Conservation (phyloP, 1,284 basidiomycete species). For the Irpex lacteus region DNA sequence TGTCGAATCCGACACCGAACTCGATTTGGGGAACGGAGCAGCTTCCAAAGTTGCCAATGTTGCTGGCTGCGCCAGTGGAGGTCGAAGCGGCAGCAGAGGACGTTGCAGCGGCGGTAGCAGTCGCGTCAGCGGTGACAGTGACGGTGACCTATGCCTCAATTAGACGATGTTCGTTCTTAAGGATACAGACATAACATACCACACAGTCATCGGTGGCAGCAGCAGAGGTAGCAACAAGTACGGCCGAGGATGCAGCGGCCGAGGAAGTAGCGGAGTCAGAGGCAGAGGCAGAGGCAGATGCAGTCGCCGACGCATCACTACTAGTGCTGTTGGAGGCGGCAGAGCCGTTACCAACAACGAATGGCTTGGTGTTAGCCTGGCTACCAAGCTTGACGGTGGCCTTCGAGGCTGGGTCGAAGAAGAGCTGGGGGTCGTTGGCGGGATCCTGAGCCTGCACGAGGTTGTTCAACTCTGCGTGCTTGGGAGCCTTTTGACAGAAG, state of each 20-base stretch:
- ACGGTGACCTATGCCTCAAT: slow-evolving; percentile 11
- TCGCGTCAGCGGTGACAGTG: slow-evolving; percentile 15
- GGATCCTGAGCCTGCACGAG: slow-evolving; percentile 41
- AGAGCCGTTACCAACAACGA: slow-evolving; percentile 26
- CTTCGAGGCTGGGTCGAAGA: slow-evolving; percentile 52
- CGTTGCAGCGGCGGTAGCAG: slow-evolving; percentile 7
- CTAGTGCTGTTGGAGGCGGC: slow-evolving; percentile 16
- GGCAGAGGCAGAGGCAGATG: background rate
- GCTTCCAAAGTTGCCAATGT: slow-evolving; percentile 51
- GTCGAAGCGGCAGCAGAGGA: slow-evolving; percentile 19
- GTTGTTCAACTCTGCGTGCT: slow-evolving; percentile 36
- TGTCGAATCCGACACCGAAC: slow-evolving; percentile 58
- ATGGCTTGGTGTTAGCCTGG: slow-evolving; percentile 52
- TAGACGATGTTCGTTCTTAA: background rate
- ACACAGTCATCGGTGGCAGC: slow-evolving; percentile 17
- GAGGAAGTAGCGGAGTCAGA: slow-evolving; percentile 22
- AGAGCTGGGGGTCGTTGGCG: slow-evolving; percentile 40
- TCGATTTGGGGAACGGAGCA: slow-evolving; percentile 59
- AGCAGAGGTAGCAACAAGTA: slow-evolving; percentile 18
- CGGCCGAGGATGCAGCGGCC: slow-evolving; percentile 19
- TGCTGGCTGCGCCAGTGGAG: slow-evolving; percentile 20
- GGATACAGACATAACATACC: slow-evolving; percentile 11
- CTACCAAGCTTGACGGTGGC: slow-evolving; percentile 45
- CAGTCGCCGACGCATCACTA: slow-evolving; percentile 11
- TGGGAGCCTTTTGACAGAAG: slow-evolving; percentile 40